These are phyloP conservation scores for Aspergillus heteromorphus DNA, from an alignment of 495 filamentous ascomycete genomes.

Conservation along the genomic window DNA sequence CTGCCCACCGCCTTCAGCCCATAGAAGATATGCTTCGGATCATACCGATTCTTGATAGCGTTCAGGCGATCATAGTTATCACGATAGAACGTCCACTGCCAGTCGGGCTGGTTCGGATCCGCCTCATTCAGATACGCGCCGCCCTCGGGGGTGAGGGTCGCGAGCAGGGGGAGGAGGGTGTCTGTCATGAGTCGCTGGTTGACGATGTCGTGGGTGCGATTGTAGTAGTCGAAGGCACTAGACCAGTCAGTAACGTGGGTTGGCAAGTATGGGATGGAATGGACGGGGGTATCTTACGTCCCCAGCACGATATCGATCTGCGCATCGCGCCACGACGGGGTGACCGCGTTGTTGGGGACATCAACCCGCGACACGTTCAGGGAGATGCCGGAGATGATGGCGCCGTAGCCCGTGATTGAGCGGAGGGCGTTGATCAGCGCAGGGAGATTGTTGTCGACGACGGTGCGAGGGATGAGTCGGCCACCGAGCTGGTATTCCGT, in stretches of 20 bases:
- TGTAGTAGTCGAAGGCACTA: slow-evolving; percentile 6
- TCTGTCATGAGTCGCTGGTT: slow-evolving; percentile 1
- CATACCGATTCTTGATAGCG: slow-evolving; percentile 36
- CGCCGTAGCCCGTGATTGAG: slow-evolving; percentile 23
- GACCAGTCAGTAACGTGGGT: neutral
- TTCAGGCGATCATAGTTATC: slow-evolving; percentile 34
- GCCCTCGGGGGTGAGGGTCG: slow-evolving; percentile 26
- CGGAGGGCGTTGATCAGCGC: neutral
- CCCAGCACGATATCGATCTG: neutral
- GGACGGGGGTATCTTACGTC: neutral
- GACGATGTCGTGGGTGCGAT: neutral
- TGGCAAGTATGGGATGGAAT: no score
- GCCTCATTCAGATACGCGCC: slow-evolving; percentile 33
- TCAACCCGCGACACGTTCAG: slow-evolving; percentile 25
- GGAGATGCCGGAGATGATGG: slow-evolving; percentile 32
- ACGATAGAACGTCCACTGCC: slow-evolving; percentile 3
- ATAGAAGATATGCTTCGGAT: slow-evolving; percentile 17
- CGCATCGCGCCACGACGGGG: slow-evolving; percentile 27
- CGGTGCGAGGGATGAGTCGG: slow-evolving; percentile 46
- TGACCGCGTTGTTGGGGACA: slow-evolving; percentile 44
- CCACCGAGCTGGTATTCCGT: slow-evolving; percentile 47
- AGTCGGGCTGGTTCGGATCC: slow-evolving; percentile 14
- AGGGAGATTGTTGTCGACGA: slow-evolving; percentile 27
- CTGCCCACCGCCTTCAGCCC: neutral
- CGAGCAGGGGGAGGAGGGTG: slow-evolving; percentile 5